Evolutionary conservation across 768 basidiomycete genomes (phyloP), one percentile per base, ranked within the genome.

Genomic region (Auricularia cornea): DNA sequence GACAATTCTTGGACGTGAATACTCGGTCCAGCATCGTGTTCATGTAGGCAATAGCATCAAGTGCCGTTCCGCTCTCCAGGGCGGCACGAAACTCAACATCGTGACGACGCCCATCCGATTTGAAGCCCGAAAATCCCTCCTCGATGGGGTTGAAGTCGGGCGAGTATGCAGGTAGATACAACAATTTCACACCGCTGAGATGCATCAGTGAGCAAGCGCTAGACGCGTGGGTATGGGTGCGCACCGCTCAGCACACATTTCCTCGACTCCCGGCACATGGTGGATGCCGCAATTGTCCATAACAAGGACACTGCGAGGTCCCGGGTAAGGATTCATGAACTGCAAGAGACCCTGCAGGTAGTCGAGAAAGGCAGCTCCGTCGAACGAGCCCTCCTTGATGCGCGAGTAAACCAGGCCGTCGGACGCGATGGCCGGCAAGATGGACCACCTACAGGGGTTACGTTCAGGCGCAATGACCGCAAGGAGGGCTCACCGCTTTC

Each of bases 111-210:
- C 44, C 44, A 48, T 61, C 69, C 12, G 70, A 59, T 59, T 74
- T 74, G 41, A 74, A 60, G 23, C 63, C 65, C 60, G 72, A 73
- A 65, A 77, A 78, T 23, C 68, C 68, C 62, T 74, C 68, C 61
- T 78, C 74, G 54, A 77, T 77, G 1, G 73, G 75, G 56, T 70
- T 75, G 60, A 69, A 70, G 66, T 77, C 75, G 3, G 77, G 76
- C 2, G 71, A 77, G 63, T 77, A 78, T 2, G 73, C 67, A 3
- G 75, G 74, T 2, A 76, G 63, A 61, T 72, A 74, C 2, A 64
- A 10, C 60, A 30, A 30, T 16, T 33, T n/a, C 3, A 44, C 38
- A 5, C 48, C 41, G 16, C 38, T 63, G 54, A 29, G n/a, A 60
- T 18, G 1, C 8, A 33, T 16, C 51, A 20, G 31, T 2, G 40